Base-by-base conservation (phyloP, 2,329 filamentous ascomycete genomes). In the Neofusicoccum ribis region DNA sequence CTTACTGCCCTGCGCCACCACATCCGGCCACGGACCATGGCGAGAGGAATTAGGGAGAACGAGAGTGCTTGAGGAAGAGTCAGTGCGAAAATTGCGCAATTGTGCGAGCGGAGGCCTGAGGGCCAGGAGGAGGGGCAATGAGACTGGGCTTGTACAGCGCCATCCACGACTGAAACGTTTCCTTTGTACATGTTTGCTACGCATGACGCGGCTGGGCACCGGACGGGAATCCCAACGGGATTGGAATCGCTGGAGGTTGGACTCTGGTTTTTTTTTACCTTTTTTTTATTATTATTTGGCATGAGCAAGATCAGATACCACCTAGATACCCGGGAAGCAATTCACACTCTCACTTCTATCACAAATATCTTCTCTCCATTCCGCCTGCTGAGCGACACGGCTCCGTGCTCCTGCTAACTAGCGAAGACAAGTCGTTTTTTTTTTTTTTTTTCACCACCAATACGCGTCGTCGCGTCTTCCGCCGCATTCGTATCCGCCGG, bases 111-210 rank as follows among this genome's bases (percentile, higher is more conserved):
- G 14, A 17, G 51, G 51, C 17, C 20, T 39, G 37, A 46, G 37
- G 44, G 44, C 20, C 39, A 34, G 36, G 20, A 34, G 23, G 15
- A 14, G 31, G 17, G 31, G 49, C 34, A 8, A 56, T 11, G 50
- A 23, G 50, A 27, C 14, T 43, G 52, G 34, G 52, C 44, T 37
- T 58, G 39, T 17, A 31, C 37, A 58, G 27, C 27, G 23, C 34
- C 43, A 15, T 34, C 41, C 8, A 60, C 37, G 52, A 60, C 41
- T 47, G 56, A 60, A 36, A 47, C 56, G 56, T 60, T 60, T 47
- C 39, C 43, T 60, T 60, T 47, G 41, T 60, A 46, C 23, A 46
- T 17, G 52, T 9, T 34, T 44, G 34, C 17, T 17, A 34, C 41
- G 52, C 52, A 58, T 44, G 9, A 34, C 41, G 51, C 51, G 37